Conservation (phyloP, 345 rosid genomes). For the Turnera subulata region DNA sequence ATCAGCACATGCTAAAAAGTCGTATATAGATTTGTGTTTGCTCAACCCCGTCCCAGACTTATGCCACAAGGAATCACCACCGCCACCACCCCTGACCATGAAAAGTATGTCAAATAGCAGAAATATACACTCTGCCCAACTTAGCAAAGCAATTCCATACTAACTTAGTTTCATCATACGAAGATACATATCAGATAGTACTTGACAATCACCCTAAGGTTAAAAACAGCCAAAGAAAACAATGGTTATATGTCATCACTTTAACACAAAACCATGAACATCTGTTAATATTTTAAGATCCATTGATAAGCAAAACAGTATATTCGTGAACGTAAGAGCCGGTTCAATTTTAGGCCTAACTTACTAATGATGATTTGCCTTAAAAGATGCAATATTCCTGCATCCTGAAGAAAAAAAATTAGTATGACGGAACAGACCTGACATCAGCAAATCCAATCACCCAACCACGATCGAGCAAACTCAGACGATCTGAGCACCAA, state of each 20-base stretch:
- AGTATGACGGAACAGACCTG: constrained; percentile 44
- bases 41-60: constrained; percentile 54
- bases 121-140: background rate
- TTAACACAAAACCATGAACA: no score
- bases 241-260: no score
- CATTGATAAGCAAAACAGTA: background rate
- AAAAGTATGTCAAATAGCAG: background rate
- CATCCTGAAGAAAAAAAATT: constrained; percentile 1
- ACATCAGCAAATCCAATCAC: constrained; percentile 89
- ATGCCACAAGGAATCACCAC: constrained; percentile 70
- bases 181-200: background rate
- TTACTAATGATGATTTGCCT: background rate
- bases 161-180: background rate
- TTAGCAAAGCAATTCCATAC: background rate
- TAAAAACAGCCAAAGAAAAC: no score
- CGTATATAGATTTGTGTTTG: constrained; percentile 68
- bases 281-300: background rate
- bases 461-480: constrained; percentile 96
- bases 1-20: constrained; percentile 55
- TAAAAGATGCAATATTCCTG: background rate
- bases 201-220: background rate
- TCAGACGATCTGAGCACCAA: constrained; percentile 70
- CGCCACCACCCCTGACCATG: constrained; percentile 61
- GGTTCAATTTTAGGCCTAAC: background rate
- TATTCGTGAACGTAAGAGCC: background rate